Evolutionary conservation across 192 early-diverging fungal species (phyloP).

Genomic region (Funneliformis geosporum): DNA sequence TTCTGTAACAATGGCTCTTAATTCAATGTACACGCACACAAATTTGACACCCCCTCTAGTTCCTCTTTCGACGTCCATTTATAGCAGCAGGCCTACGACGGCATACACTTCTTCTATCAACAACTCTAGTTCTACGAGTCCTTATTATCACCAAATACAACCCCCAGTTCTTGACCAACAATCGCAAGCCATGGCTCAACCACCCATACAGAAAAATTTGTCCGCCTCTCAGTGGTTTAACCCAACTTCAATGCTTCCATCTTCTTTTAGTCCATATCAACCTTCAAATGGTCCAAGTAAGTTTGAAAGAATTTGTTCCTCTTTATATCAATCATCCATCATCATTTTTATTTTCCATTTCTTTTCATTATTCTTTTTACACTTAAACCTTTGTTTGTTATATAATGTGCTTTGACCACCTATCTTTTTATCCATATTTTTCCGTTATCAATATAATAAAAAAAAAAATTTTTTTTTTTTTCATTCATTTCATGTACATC

Average conservation of each 20-base stretch:
- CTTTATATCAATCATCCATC: not conserved
- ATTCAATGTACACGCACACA: too few relatives aligned
- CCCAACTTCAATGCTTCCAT: not conserved
- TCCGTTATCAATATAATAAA: not conserved
- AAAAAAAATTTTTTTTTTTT: too few relatives aligned
- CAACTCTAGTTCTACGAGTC: not conserved
- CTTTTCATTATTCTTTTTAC: slow-evolving; percentile 6
- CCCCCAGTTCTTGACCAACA: not conserved
- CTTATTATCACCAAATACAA: not conserved
- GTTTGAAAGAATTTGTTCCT: not conserved
- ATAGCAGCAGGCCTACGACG: too few relatives aligned
- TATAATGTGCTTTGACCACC: not conserved
- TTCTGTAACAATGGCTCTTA: too few relatives aligned
- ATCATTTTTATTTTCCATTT: not conserved
- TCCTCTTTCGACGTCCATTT: too few relatives aligned
- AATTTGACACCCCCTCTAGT: too few relatives aligned
- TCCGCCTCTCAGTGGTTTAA: not conserved
- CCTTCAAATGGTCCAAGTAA: not conserved
- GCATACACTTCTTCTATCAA: too few relatives aligned
- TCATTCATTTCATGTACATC: too few relatives aligned
- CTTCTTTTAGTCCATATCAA: not conserved
- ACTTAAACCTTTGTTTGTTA: too few relatives aligned
- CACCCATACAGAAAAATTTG: not conserved
- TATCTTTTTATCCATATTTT: not conserved
- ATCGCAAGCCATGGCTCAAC: not conserved